These are phyloP conservation scores for Neurospora sp. DNA, from an alignment of 2,329 filamentous ascomycete species.

Conservation along the genomic window DNA sequence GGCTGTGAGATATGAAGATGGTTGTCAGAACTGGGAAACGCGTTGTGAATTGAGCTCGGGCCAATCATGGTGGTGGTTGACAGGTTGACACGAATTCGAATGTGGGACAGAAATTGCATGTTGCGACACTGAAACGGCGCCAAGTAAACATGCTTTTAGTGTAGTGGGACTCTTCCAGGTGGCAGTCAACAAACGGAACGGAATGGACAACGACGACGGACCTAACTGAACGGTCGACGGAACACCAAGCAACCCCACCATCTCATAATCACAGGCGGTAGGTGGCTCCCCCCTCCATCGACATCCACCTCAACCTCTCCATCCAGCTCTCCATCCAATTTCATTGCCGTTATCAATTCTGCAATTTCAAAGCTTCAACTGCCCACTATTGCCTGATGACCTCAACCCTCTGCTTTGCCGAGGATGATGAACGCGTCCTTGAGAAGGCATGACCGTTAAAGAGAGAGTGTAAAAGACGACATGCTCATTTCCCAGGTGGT, in stretches of 20 bases:
- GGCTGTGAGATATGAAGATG: not conserved
- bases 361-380: not conserved
- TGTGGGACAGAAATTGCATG: not conserved
- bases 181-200: not conserved
- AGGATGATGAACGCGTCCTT: not conserved
- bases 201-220: not conserved
- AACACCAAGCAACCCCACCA: conserved; percentile 8
- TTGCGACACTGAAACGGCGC: not conserved
- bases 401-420: not conserved
- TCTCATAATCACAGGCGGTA: conserved; percentile 6
- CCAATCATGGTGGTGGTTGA: not conserved
- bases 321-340: conserved; percentile 12
- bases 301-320: conserved; percentile 1
- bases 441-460: not conserved
- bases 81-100: not conserved
- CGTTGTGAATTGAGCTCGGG: not conserved
- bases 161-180: not conserved
- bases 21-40: not conserved
- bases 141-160: not conserved
- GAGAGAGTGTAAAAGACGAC: not conserved
- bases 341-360: conserved; percentile 6
- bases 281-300: conserved; percentile 9
- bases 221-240: not conserved
- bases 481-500: not conserved
- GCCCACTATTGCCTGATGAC: not conserved